These are phyloP conservation scores for Gaeumannomyces tritici DNA, from an alignment of 2,329 filamentous ascomycete species.

Conservation along the genomic window DNA sequence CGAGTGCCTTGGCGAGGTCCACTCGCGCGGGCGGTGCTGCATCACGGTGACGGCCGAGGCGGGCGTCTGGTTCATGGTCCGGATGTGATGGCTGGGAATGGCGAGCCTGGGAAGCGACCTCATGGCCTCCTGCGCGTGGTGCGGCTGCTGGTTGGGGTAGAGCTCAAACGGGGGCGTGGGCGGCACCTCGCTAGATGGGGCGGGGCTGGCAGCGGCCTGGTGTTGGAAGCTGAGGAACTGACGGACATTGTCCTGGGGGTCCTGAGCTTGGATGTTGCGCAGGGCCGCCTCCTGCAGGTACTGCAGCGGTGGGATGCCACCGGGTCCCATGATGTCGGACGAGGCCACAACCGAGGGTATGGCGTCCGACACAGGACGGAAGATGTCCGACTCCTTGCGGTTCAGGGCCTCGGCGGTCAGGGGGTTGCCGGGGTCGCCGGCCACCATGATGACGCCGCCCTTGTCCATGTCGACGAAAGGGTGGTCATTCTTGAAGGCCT, in stretches of 20 bases:
- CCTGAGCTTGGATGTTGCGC: conserved; percentile 57
- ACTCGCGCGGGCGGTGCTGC: conserved; percentile 10
- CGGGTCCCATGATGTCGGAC: conserved; percentile 77
- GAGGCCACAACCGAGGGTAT: conserved; percentile 71
- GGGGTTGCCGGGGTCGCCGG: conserved; percentile 71
- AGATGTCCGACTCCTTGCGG: conserved; percentile 26
- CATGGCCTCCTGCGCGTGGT: conserved; percentile 33
- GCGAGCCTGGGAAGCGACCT: conserved; percentile 52
- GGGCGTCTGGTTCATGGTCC: conserved; percentile 4
- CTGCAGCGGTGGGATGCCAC: conserved; percentile 49
- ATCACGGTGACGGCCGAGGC: conserved; percentile 1
- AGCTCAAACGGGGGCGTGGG: conserved; percentile 63
- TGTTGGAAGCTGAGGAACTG: conserved; percentile 87
- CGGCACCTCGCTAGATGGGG: conserved; percentile 44
- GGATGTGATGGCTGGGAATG: conserved; percentile 35
- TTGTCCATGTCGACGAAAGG: conserved; percentile 53
- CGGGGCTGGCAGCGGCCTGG: conserved; percentile 22
- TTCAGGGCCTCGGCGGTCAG: conserved; percentile 50
- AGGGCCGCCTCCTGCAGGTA: conserved; percentile 68
- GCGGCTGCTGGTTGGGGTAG: conserved; percentile 34
- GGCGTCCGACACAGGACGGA: conserved; percentile 63
- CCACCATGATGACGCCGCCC: conserved; percentile 63
- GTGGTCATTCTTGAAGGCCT: conserved; percentile 65
- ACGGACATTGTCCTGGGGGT: conserved; percentile 87
- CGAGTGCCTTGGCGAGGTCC: conserved; percentile 6